Conservation (phyloP, 2,329 filamentous ascomycete species). For the Penicillium crustosum region DNA sequence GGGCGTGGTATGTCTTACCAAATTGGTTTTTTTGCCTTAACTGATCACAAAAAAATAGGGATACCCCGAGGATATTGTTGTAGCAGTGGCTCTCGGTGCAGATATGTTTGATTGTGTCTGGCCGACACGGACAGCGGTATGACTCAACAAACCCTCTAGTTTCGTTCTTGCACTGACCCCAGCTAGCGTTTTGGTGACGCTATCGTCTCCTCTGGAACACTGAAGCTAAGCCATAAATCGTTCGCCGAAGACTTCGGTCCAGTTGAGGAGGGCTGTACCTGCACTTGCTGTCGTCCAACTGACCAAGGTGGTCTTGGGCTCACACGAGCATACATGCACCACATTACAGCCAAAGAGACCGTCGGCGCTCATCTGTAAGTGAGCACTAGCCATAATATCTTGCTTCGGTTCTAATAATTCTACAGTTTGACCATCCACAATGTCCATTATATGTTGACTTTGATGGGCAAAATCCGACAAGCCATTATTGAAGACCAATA, state of each 20-base stretch:
- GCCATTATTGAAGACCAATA: conserved; percentile 80
- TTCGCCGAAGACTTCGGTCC: conserved; percentile 80
- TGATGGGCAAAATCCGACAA: conserved; percentile 74
- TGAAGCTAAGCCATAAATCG: conserved; percentile 76
- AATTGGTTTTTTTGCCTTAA: background rate
- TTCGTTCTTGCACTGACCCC: background rate
- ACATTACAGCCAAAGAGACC: conserved; percentile 91
- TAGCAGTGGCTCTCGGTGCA: conserved; percentile 88
- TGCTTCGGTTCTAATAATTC: conserved; percentile 12
- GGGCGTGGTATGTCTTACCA: conserved; percentile 69
- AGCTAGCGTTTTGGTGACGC: conserved; percentile 82
- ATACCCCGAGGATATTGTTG: conserved; percentile 92
- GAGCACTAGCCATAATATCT: background rate
- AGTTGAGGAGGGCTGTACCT: conserved; percentile 79
- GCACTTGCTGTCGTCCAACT: conserved; percentile 69
- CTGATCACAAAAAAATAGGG: conserved; percentile 51
- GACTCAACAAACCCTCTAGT: conserved; percentile 17
- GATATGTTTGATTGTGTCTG: conserved; percentile 99
- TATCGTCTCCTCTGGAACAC: conserved; percentile 74
- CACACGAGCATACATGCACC: conserved; percentile 85
- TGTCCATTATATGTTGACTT: conserved; percentile 81
- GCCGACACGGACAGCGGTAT: conserved; percentile 86
- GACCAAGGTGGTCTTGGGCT: conserved; percentile 73
- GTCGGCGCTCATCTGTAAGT: conserved; percentile 71
- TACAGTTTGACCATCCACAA: conserved; percentile 88